A percentile compares a stretch with the other conserved stretches of the same genome.
phyloP scores from a whole-genome alignment of 192 early-diverging fungal genomes.

The Allomyces javanicus region DNA sequence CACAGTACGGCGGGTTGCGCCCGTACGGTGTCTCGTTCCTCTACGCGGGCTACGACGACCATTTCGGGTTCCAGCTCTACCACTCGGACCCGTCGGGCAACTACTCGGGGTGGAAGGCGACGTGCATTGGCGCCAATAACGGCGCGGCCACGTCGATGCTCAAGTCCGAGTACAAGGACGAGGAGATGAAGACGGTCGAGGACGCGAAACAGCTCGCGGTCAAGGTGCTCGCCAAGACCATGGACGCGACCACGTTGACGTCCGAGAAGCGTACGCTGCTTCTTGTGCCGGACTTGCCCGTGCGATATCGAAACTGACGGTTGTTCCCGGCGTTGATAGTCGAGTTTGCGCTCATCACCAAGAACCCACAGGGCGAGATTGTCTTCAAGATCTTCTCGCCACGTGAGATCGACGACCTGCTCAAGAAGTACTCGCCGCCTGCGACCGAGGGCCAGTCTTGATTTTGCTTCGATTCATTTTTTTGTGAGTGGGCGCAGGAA shows the following conservation, averaged over 20 bases:
- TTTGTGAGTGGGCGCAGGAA: too few species aligned
- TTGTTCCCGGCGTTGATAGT: background rate
- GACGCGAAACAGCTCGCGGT: constrained; percentile 82
- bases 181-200: constrained; percentile 45
- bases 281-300: background rate
- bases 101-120: constrained; percentile 98
- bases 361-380: constrained; percentile 6
- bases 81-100: constrained; percentile 97
- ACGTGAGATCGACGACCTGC: constrained; percentile 16
- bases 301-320: background rate
- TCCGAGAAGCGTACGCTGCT: constrained; percentile 68
- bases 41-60: constrained; percentile 81
- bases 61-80: constrained; percentile 88
- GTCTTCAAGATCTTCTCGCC: constrained; percentile 16
- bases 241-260: constrained; percentile 78
- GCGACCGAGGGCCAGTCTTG: too few species aligned
- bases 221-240: constrained; percentile 89
- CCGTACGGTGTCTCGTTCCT: constrained; percentile 98
- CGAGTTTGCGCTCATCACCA: background rate
- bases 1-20: constrained; percentile 92
- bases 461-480: too few species aligned
- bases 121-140: constrained; percentile 90
- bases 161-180: constrained; percentile 95
- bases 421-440: constrained; percentile 9
- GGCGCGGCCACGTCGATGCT: constrained; percentile 76